Base-by-base conservation (phyloP, 23 red algal genomes). In the Chondrus crispus region DNA sequence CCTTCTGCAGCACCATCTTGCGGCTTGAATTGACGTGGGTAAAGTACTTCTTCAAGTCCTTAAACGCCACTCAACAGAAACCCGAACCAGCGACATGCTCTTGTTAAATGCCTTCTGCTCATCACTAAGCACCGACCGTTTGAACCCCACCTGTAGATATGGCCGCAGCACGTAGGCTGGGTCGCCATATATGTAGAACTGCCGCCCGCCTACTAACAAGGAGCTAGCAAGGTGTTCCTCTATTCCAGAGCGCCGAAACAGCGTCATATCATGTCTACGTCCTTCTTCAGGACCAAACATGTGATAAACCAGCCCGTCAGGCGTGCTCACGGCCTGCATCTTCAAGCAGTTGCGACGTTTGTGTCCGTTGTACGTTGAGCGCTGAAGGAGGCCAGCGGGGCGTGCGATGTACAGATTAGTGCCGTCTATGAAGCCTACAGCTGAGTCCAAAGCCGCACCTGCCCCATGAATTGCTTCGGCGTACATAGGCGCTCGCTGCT, bases 111-210 rank as follows among this genome's bases (percentile, higher is more conserved):
- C 29, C 18, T 73, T 76, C 38, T 88, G 62, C 40, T 88, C 84
- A 46, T 72, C 20, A 26, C 32, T 73, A 1, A 73, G 62, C 5
- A 30, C 19, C 20, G 64, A 58, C 10, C 62, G 62, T 32, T 72
- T 32, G 49, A 43, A 88, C 13, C 1, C 42, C 53, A 88, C 1
- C 46, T 73, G 40, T 5, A 88, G 1, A 26, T 32, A 88, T 51
- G 22, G 8, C 62, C 84, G 14, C 14, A 88, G 58, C 14, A 88
- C 22, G 10, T 88, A 88, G 7, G 62, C 60, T 43, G 62, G 3
- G 9, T 88, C 84, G 10, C 39, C 84, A 4, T 73, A 88, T 12
- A 88, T 38, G 63, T 46, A 88, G 36, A 37, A 88, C 60, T 88
- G 84, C n/a, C 36, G 8, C 28, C 62, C 35, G 14, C 24, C 62